These are phyloP conservation scores for Citeromyces nyonsensis DNA, from an alignment of 805 yeast genomes.

Conservation along the genomic window DNA sequence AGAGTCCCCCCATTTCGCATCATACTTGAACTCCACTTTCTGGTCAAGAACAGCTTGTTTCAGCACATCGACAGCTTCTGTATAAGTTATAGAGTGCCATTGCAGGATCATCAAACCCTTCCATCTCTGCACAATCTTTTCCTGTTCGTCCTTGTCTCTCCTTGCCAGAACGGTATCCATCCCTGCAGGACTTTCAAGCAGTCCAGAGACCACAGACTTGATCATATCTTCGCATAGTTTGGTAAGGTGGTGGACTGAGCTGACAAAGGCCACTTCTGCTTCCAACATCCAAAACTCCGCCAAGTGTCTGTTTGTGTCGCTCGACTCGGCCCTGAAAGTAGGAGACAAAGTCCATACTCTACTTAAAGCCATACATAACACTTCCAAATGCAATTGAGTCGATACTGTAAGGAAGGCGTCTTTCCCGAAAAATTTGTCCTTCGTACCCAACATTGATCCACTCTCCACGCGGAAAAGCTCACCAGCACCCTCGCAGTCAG, in stretches of 20 bases:
- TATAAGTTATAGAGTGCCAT: constrained; percentile 67
- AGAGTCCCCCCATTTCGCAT: constrained; percentile 56
- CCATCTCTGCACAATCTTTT: constrained; percentile 41
- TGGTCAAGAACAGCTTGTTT: constrained; percentile 12
- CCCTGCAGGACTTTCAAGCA: constrained; percentile 12
- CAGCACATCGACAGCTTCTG: constrained; percentile 53
- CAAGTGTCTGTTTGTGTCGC: constrained; percentile 83
- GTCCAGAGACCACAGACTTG: constrained; percentile 23
- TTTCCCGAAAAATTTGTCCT: constrained; percentile 42
- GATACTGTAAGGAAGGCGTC: constrained; percentile 74
- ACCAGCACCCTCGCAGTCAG: constrained; percentile 98
- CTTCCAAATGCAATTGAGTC: constrained; percentile 83
- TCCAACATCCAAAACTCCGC: constrained; percentile 98
- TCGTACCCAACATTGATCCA: constrained; percentile 4
- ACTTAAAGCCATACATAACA: constrained; percentile 52
- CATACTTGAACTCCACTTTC: constrained; percentile 19
- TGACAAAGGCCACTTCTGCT: constrained; percentile 67
- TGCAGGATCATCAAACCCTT: constrained; percentile 20
- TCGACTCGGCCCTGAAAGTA: constrained; percentile 85
- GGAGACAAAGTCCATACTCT: constrained; percentile 86
- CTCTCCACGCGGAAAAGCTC: constrained; percentile 49
- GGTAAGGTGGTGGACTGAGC: constrained; percentile 43
- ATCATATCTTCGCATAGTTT: constrained; percentile 58
- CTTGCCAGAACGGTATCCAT: constrained; percentile 20
- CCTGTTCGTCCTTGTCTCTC: constrained; percentile 19